These are phyloP conservation scores for Nicotiana rustica DNA, from an alignment of 305 asterid genomes.

Conservation along the genomic window DNA sequence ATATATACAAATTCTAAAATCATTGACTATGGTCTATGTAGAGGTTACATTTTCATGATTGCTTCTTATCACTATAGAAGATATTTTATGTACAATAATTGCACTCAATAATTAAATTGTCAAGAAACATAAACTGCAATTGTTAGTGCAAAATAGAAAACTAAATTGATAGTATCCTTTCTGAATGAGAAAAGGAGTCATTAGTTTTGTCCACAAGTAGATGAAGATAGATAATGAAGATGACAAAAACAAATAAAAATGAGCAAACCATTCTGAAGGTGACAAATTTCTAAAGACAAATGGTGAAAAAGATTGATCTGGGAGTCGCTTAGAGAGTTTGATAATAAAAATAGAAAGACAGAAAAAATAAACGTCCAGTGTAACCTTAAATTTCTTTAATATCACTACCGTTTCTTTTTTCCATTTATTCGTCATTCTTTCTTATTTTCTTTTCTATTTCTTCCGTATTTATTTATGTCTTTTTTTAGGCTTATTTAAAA, in stretches of 20 bases:
- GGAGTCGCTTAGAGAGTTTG: not conserved
- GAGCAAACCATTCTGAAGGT: not conserved
- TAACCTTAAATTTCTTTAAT: too few species aligned
- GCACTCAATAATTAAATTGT: not conserved
- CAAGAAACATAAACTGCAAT: not conserved
- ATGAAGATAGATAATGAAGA: not conserved
- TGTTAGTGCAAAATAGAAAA: not conserved
- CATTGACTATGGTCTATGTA: not conserved
- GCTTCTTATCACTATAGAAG: not conserved
- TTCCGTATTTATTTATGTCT: too few species aligned
- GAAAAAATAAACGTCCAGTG: too few species aligned
- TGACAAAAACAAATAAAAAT: not conserved
- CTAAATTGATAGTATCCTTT: not conserved
- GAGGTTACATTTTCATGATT: not conserved
- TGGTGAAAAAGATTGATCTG: not conserved
- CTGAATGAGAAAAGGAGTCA: not conserved
- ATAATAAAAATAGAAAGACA: not conserved
- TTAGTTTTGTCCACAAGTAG: not conserved
- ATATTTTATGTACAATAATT: constrained; percentile 5
- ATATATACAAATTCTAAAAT: too few species aligned
- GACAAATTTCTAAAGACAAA: not conserved
- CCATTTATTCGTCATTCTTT: too few species aligned
- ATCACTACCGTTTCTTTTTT: too few species aligned
- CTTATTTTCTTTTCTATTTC: too few species aligned
- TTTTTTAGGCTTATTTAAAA: too few species aligned